Base-by-base conservation (phyloP, 345 rosid species). In the Eutrema heterophyllum region DNA sequence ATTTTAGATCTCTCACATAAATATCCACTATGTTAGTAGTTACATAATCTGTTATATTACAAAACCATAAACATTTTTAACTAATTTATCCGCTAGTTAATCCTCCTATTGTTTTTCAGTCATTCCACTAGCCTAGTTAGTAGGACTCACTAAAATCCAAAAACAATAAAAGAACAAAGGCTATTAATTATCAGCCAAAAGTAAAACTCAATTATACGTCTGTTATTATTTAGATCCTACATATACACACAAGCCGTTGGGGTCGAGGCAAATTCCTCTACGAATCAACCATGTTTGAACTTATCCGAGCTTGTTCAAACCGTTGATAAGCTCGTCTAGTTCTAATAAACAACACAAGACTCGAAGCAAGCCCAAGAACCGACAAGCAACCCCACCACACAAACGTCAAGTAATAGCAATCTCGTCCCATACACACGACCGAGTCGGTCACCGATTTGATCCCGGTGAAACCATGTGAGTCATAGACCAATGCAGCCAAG, bases 371-470 rank as follows among this genome's bases (percentile, higher is more conserved):
- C 4, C 99, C 99, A 26, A 88, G 29, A 8, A 92, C 56, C 12
- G 97, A 88, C 50, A 95, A 64, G 85, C 91, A 85, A 4, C 97
- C 97, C 97, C 99, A 95, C 92, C 84, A 77, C 57, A 90, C 79
- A 76, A 95, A 95, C 5, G 99, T 90, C 7, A 85, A 68, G 83
- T 86, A 83, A 75, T 92, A 95, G 75, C 99, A 95, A 2, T 72
- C 66, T 65, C 82, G 83, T 44, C 99, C 99, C 85, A 92, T 87
- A 82, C 99, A 95, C 30, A 88, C 86, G 6, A 43, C 81, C 0
- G 76, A 58, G 35, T 69, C 62, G 1, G 35, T 56, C 59, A 66
- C 39, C 2, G 75, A 36, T 12, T 43, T 35, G 68, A 70, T 75
- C 43, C 68, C 72, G 0, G 63, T 53, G 2, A 56, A 56, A 18